Percentiles rank a stretch among this genome's conserved stretches.
Conservation (phyloP, 2,329 filamentous ascomycete genomes). For the Penicillium brevicompactum region DNA sequence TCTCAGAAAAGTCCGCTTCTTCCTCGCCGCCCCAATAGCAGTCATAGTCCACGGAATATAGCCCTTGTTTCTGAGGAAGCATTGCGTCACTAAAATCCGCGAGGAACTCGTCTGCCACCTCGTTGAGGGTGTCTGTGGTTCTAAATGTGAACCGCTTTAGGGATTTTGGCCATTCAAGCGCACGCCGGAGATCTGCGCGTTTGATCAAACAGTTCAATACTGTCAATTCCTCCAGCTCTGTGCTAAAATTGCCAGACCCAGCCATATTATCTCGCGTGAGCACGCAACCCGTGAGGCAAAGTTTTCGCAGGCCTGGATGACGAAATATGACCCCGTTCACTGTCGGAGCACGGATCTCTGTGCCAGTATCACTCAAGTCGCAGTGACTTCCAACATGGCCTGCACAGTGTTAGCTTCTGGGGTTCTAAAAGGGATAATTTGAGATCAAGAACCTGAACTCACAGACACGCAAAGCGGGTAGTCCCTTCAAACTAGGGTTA, state of each 20-base stretch:
- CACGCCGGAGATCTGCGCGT: neutral
- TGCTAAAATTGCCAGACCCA: neutral
- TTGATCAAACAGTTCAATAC: constrained; percentile 6
- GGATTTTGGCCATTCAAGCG: neutral
- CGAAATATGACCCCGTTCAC: constrained; percentile 1
- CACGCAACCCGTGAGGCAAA: constrained; percentile 7
- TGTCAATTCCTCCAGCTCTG: constrained; percentile 8
- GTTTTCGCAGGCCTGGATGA: constrained; percentile 3
- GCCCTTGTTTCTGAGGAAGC: neutral
- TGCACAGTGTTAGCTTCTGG: neutral
- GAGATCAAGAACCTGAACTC: neutral
- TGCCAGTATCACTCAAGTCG: neutral
- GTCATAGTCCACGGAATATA: constrained; percentile 9
- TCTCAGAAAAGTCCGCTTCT: neutral
- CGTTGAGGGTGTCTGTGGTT: neutral
- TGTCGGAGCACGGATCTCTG: neutral
- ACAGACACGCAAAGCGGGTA: constrained; percentile 6
- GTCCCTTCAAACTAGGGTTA: neutral
- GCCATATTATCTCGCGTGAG: neutral
- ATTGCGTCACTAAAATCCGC: neutral
- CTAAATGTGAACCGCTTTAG: constrained; percentile 7
- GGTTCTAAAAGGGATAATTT: neutral
- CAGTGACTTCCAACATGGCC: constrained; percentile 10
- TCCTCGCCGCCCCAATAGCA: constrained; percentile 6
- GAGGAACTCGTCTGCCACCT: neutral